phyloP scores from a whole-genome alignment of 768 basidiomycete species.

The Calocybe indica region DNA sequence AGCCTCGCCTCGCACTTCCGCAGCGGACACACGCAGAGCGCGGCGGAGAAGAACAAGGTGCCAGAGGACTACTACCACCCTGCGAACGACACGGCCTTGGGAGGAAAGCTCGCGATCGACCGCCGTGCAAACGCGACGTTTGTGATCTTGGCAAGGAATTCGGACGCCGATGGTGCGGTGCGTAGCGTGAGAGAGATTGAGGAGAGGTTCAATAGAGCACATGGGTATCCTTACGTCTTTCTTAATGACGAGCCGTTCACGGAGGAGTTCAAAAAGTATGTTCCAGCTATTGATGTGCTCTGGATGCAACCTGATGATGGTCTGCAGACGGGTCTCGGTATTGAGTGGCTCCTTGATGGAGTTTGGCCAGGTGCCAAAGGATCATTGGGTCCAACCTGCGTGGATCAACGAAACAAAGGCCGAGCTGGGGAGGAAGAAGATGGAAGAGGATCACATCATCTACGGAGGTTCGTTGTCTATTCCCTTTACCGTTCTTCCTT shows the following conservation, averaged over 20 bases:
- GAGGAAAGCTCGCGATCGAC: slow-evolving; percentile 5
- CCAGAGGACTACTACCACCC: slow-evolving; percentile 16
- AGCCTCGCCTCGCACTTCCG: slow-evolving; percentile 19
- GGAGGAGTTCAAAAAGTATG: slow-evolving; percentile 65
- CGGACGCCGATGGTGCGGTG: slow-evolving; percentile 53
- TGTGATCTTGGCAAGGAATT: slow-evolving; percentile 57
- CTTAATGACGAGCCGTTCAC: slow-evolving; percentile 82
- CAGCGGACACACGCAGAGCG: slow-evolving; percentile 3
- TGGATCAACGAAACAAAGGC: slow-evolving; percentile 76
- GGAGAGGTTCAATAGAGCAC: slow-evolving; percentile 73
- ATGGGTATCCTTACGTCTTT: slow-evolving; percentile 83
- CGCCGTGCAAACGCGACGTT: slow-evolving; percentile 33
- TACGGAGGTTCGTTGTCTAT: slow-evolving; percentile 32
- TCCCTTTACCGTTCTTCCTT: neutral
- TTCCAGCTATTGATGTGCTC: neutral
- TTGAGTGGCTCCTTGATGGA: slow-evolving; percentile 23
- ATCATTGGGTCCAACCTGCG: slow-evolving; percentile 73
- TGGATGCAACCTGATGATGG: neutral
- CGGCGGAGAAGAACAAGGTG: slow-evolving; percentile 11
- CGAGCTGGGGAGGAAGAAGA: slow-evolving; percentile 44
- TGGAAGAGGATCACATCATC: slow-evolving; percentile 45
- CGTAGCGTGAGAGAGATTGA: slow-evolving; percentile 71
- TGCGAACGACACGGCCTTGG: slow-evolving; percentile 1
- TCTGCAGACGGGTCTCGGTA: slow-evolving; percentile 16
- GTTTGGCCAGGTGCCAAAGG: slow-evolving; percentile 62